Evolutionary conservation across 129 eudicot species (phyloP).

Genomic region (Pittosporum tobira): DNA sequence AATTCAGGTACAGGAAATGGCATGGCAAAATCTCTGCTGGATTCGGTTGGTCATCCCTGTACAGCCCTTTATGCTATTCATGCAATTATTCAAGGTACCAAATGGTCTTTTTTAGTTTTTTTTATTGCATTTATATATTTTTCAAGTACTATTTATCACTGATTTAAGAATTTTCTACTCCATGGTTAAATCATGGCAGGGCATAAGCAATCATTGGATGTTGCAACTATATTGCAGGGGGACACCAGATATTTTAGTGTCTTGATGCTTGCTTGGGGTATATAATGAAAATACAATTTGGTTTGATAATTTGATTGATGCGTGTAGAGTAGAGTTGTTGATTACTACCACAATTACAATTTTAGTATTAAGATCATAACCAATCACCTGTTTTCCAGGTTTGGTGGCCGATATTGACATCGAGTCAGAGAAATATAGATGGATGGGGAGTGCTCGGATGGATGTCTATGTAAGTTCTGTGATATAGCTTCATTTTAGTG

Average conservation of each 20-base stretch:
- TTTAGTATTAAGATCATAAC: not conserved
- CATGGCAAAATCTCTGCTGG: conserved; percentile 86
- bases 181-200: conserved; percentile 35
- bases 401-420: conserved; percentile 88
- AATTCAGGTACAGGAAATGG: conserved; percentile 90
- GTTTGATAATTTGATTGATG: not conserved
- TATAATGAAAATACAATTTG: conserved; percentile 2
- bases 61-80: conserved; percentile 53
- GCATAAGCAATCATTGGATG: conserved; percentile 67
- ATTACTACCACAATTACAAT: not conserved
- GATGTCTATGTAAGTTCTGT: conserved; percentile 59
- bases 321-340: not conserved
- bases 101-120: not conserved
- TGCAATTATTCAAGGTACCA: conserved; percentile 66
- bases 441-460: conserved; percentile 90
- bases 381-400: conserved; percentile 40
- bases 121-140: not conserved
- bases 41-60: conserved; percentile 80
- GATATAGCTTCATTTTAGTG: not conserved
- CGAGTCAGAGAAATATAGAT: conserved; percentile 88
- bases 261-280: conserved; percentile 99
- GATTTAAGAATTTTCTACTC: conserved; percentile 1
- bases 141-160: not conserved
- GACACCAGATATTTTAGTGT: conserved; percentile 61
- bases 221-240: conserved; percentile 83